Evolutionary conservation across 2,329 filamentous ascomycete genomes (phyloP).

Genomic region (Metarhizium anisopliae): DNA sequence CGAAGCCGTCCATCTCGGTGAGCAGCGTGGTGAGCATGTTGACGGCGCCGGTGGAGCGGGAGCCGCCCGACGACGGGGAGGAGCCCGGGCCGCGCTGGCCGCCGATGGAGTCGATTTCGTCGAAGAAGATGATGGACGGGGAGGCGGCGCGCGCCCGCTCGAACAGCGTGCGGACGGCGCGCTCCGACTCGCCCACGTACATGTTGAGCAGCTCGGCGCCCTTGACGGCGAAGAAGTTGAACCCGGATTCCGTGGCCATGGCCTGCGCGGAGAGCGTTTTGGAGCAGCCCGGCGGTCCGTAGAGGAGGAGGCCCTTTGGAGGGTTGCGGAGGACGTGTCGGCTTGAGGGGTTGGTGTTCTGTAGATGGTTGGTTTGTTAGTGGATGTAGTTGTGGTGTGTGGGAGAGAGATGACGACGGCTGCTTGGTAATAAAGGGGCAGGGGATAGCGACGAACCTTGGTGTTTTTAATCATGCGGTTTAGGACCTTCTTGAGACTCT

Average conservation of each 20-base stretch:
- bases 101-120: slow-evolving; percentile 86
- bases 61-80: slow-evolving; percentile 26
- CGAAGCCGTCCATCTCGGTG: slow-evolving; percentile 94
- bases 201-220: slow-evolving; percentile 89
- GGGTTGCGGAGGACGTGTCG: slow-evolving; percentile 39
- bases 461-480: slow-evolving; percentile 38
- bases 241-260: slow-evolving; percentile 78
- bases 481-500: slow-evolving; percentile 58
- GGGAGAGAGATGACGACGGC: neutral
- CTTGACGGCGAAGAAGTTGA: slow-evolving; percentile 93
- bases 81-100: slow-evolving; percentile 38
- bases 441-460: slow-evolving; percentile 13
- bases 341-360: slow-evolving; percentile 21
- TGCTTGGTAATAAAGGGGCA: neutral
- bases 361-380: neutral
- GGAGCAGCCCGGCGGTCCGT: slow-evolving; percentile 88
- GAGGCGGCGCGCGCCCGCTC: slow-evolving; percentile 74
- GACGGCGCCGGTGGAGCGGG: slow-evolving; percentile 41
- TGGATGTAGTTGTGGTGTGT: neutral
- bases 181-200: slow-evolving; percentile 94
- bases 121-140: slow-evolving; percentile 92
- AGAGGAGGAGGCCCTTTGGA: slow-evolving; percentile 77
- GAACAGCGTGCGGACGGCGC: slow-evolving; percentile 77
- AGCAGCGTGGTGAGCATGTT: slow-evolving; percentile 85
- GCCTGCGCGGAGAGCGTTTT: slow-evolving; percentile 91